Base-by-base conservation (phyloP, 2,329 filamentous ascomycete genomes). In the Epichloe amarillans region DNA sequence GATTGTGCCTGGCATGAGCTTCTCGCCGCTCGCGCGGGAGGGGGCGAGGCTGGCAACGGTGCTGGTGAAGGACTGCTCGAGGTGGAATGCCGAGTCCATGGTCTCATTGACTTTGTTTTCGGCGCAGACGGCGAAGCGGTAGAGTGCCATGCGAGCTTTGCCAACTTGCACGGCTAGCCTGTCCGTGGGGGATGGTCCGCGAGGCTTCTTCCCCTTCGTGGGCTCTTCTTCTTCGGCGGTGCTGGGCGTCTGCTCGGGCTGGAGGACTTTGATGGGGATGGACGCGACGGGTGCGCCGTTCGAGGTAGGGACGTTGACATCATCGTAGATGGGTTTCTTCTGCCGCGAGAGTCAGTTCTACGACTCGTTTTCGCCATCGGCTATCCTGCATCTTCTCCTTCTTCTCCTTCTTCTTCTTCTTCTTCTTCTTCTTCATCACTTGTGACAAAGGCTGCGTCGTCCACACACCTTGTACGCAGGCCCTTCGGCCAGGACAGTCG, bases 41-140 rank as follows among this genome's bases (percentile, higher is more conserved):
- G 93, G 93, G 19, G 90, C 93, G 39, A 98, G 79, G 21, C 86
- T 89, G 53, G 90, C 88, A 58, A 98, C 70, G 54, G 93, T 97
- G 68, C 78, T 80, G 60, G 91, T 95, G 72, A 97, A 90, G 64
- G 83, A 86, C 66, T 86, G 83, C 75, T 98, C 93, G 57, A 95
- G 82, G 65, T 83, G 71, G 63, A 98, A 87, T 58, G 85, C 86
- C 57, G 78, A 79, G 66, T 88, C 85, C 71, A 96, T 83, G 60
- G 84, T 76, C 60, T 75, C 69, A 75, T 98, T 96, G 70, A 96
- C 79, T 62, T 82, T 78, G 67, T 88, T 83, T 73, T 97, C 91
- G 61, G 84, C 80, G 50, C 75, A 69, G 51, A 83, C 79, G 53
- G 86, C 84, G 63, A 90, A 81, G 49, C 75, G 69, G 74, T 97